Percentiles rank a stretch among this genome's conserved stretches.
Conservation (phyloP, 2,329 filamentous ascomycete genomes). For the Fusarium keratoplasticum region DNA sequence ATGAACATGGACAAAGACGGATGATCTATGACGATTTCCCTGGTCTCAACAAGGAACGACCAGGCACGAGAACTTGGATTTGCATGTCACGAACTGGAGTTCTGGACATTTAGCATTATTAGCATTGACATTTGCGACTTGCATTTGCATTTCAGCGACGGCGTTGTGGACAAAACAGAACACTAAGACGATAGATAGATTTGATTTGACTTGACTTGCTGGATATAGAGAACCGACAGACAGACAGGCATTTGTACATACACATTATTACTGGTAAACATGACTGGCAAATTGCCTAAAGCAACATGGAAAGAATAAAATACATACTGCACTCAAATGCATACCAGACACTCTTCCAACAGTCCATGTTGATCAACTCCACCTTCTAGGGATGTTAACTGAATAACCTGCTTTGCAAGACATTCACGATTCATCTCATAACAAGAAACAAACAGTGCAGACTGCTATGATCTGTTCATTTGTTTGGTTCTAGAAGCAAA, state of each 20-base stretch:
- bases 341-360: neutral
- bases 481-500: slow-evolving; percentile 6
- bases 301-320: neutral
- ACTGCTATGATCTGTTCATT: neutral
- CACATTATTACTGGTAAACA: slow-evolving; percentile 8
- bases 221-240: slow-evolving; percentile 14
- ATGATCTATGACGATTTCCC: slow-evolving; percentile 2
- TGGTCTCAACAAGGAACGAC: neutral
- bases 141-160: slow-evolving; percentile 25
- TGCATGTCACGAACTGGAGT: slow-evolving; percentile 24
- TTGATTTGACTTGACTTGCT: neutral
- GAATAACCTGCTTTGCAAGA: neutral
- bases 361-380: neutral
- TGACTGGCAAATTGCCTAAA: neutral
- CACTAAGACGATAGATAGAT: slow-evolving; percentile 6
- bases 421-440: neutral
- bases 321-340: neutral
- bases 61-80: slow-evolving; percentile 14
- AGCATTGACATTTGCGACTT: slow-evolving; percentile 20
- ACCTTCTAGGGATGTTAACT: neutral
- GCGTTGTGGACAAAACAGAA: slow-evolving; percentile 19
- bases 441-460: neutral
- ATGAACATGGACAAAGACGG: neutral
- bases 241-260: neutral
- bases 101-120: neutral